Conservation (phyloP, 2,329 filamentous ascomycete species). For the Xylaria sp. region DNA sequence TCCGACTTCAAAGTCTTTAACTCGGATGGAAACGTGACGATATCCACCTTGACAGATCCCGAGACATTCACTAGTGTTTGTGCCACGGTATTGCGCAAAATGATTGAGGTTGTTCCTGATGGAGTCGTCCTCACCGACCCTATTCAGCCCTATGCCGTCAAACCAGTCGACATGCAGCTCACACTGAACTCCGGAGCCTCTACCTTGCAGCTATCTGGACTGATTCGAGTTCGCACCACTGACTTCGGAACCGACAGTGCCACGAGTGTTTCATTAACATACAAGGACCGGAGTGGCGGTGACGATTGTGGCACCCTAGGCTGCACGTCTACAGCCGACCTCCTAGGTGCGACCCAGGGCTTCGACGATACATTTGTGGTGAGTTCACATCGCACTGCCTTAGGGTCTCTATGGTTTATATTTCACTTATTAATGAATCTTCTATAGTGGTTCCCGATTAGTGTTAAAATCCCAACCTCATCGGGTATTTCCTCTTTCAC, state of each 20-base stretch:
- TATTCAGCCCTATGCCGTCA: slow-evolving; percentile 67
- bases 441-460: slow-evolving; percentile 56
- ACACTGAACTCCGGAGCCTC: slow-evolving; percentile 60
- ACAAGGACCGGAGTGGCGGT: slow-evolving; percentile 65
- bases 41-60: slow-evolving; percentile 58
- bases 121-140: slow-evolving; percentile 62
- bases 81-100: slow-evolving; percentile 63
- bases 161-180: slow-evolving; percentile 67
- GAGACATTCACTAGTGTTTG: slow-evolving; percentile 60
- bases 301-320: slow-evolving; percentile 54
- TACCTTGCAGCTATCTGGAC: slow-evolving; percentile 61
- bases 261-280: slow-evolving; percentile 61
- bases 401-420: not conserved
- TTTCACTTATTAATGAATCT: slow-evolving; percentile 30
- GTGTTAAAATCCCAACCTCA: slow-evolving; percentile 63
- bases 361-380: slow-evolving; percentile 71
- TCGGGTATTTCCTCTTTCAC: slow-evolving; percentile 71
- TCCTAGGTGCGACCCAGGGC: slow-evolving; percentile 62
- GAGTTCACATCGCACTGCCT: slow-evolving; percentile 36
- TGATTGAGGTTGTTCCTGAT: slow-evolving; percentile 69
- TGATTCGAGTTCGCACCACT: slow-evolving; percentile 67
- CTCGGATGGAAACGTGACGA: slow-evolving; percentile 65
- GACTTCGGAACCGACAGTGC: slow-evolving; percentile 55
- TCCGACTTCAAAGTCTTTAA: slow-evolving; percentile 67
- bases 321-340: slow-evolving; percentile 58